Evolutionary conservation across 495 filamentous ascomycete genomes (phyloP).

Genomic region (Hypoxylon crocopeplum): DNA sequence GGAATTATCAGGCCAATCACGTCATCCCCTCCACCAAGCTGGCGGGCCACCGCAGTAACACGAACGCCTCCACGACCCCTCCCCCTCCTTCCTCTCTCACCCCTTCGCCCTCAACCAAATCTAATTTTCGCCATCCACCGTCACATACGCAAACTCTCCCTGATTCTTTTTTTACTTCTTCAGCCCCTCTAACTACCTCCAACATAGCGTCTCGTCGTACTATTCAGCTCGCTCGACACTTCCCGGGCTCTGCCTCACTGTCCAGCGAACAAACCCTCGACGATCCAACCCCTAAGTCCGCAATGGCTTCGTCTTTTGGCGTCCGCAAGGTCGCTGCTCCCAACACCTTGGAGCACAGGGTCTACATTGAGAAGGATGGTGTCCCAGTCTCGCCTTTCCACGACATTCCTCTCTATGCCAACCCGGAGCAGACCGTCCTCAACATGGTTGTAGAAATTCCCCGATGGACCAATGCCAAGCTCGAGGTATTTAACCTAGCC

Average conservation of each 20-base stretch:
- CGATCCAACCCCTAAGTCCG: slow-evolving; percentile 47
- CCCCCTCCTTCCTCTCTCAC: slow-evolving; percentile 46
- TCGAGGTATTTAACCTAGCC: slow-evolving; percentile 71
- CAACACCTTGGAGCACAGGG: slow-evolving; percentile 94
- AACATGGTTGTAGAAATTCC: slow-evolving; percentile 99
- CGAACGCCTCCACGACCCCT: slow-evolving; percentile 40
- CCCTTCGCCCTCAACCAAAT: slow-evolving; percentile 27
- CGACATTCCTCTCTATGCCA: slow-evolving; percentile 97
- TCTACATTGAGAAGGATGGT: slow-evolving; percentile 98
- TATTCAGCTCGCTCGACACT: slow-evolving; percentile 63
- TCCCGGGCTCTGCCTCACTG: slow-evolving; percentile 49
- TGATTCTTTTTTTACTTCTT: slow-evolving; percentile 14
- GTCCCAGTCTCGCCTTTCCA: slow-evolving; percentile 93
- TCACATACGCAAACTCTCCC: slow-evolving; percentile 31
- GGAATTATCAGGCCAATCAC: slow-evolving; percentile 33
- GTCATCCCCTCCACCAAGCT: slow-evolving; percentile 24
- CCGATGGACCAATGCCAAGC: slow-evolving; percentile 99
- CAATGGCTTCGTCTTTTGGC: slow-evolving; percentile 67
- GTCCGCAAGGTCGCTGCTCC: slow-evolving; percentile 86
- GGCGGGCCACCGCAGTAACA: slow-evolving; percentile 32
- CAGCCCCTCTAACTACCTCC: slow-evolving; percentile 35
- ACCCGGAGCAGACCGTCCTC: slow-evolving; percentile 87
- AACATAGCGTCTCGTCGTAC: slow-evolving; percentile 55
- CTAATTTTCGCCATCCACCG: slow-evolving; percentile 32
- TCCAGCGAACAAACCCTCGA: background rate